phyloP scores from a whole-genome alignment of 2,329 filamentous ascomycete species.

The Sporothrix pseudoabietina region DNA sequence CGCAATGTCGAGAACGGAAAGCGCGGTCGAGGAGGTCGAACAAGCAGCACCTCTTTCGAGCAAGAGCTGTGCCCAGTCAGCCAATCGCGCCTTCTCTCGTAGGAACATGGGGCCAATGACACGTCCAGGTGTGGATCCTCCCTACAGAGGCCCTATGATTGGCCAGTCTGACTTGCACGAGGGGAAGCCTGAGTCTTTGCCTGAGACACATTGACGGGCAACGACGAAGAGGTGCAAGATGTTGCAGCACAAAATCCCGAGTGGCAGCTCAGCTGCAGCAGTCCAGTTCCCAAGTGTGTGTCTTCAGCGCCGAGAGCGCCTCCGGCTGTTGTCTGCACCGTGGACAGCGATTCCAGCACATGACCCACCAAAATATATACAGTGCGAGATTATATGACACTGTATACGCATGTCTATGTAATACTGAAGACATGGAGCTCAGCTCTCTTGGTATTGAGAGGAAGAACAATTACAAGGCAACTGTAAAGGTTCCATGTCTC shows the following conservation, averaged over 20 bases:
- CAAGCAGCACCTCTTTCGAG: neutral
- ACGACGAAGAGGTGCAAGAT: neutral
- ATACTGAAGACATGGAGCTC: neutral
- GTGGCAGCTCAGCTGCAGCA: slow-evolving; percentile 6
- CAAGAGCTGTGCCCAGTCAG: neutral
- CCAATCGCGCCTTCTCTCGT: slow-evolving; percentile 26
- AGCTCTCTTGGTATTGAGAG: neutral
- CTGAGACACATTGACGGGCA: slow-evolving; percentile 15
- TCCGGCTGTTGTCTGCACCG: neutral
- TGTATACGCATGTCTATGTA: neutral
- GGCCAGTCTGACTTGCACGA: slow-evolving; percentile 9
- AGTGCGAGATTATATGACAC: neutral
- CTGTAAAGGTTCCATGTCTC: neutral
- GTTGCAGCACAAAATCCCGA: neutral
- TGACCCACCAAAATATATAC: neutral
- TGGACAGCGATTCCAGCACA: neutral
- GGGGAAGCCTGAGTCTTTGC: neutral
- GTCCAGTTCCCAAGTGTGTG: neutral
- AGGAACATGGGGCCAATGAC: slow-evolving; percentile 25
- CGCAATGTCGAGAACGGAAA: slow-evolving; percentile 11
- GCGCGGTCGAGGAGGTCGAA: slow-evolving; percentile 10
- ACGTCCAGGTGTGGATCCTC: neutral
- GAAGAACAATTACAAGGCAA: neutral
- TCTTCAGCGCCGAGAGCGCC: neutral
- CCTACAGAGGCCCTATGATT: neutral